Conservation (phyloP, 176 grass and related monocot genomes). For the Oryza coarctata region DNA sequence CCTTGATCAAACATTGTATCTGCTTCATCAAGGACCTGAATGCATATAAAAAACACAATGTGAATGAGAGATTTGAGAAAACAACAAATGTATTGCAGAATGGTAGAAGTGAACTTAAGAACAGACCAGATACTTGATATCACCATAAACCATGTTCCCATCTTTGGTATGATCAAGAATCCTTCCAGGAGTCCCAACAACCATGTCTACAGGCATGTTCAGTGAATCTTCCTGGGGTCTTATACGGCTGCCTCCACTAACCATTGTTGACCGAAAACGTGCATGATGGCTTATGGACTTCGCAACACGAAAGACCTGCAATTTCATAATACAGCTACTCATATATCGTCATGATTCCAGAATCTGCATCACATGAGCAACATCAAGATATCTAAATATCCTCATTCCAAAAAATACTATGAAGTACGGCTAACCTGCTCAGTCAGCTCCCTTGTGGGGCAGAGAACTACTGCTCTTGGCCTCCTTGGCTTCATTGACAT, state of each 20-base stretch:
- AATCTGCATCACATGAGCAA: not conserved
- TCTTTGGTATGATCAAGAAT: constrained; percentile 95
- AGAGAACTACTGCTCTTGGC: constrained; percentile 81
- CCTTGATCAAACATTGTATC: constrained; percentile 99
- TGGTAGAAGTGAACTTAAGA: not conserved
- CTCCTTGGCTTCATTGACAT: constrained; percentile 85
- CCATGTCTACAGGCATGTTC: constrained; percentile 85
- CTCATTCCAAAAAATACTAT: constrained; percentile 13
- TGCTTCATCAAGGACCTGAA: constrained; percentile 92
- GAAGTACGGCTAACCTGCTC: constrained; percentile 68
- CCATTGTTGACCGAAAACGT: constrained; percentile 81
- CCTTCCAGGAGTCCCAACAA: constrained; percentile 92
- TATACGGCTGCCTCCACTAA: constrained; percentile 84
- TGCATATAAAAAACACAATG: not conserved
- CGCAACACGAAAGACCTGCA: constrained; percentile 84
- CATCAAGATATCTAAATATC: not conserved
- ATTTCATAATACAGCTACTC: constrained; percentile 10
- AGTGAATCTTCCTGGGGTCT: constrained; percentile 92
- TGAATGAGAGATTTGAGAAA: constrained; percentile 4
- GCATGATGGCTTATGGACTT: constrained; percentile 96
- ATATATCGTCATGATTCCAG: not conserved
- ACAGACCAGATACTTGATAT: constrained; percentile 95
- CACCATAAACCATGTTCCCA: constrained; percentile 91
- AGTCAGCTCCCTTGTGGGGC: constrained; percentile 88
- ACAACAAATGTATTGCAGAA: not conserved